Conservation (phyloP, 2,329 filamentous ascomycete species). For the Exserohilum turcica region DNA sequence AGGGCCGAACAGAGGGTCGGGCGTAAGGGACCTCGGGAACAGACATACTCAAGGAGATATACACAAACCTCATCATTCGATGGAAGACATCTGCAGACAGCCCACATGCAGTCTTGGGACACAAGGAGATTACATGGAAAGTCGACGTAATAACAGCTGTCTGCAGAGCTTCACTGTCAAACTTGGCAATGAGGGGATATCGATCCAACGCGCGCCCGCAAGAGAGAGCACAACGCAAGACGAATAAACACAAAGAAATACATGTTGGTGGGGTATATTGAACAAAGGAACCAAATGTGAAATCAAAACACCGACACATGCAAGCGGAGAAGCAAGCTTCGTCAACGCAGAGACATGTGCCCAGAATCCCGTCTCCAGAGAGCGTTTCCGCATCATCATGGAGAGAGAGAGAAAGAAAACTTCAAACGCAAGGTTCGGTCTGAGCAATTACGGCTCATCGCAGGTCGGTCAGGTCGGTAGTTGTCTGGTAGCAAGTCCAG, state of each 20-base stretch:
- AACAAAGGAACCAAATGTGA: slow-evolving; percentile 28
- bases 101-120: slow-evolving; percentile 1
- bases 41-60: slow-evolving; percentile 50
- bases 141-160: not conserved
- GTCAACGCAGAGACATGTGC: slow-evolving; percentile 46
- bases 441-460: slow-evolving; percentile 52
- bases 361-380: slow-evolving; percentile 31
- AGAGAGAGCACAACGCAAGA: slow-evolving; percentile 46
- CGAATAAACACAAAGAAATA: slow-evolving; percentile 43
- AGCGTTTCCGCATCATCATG: slow-evolving; percentile 44
- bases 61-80: slow-evolving; percentile 35
- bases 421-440: slow-evolving; percentile 49
- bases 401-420: slow-evolving; percentile 37
- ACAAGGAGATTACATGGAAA: slow-evolving; percentile 3
- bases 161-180: slow-evolving; percentile 20
- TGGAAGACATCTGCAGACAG: slow-evolving; percentile 19
- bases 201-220: slow-evolving; percentile 41
- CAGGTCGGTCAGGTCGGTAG: slow-evolving; percentile 34
- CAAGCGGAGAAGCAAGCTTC: slow-evolving; percentile 42
- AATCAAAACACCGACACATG: slow-evolving; percentile 46
- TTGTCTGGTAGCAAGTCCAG: slow-evolving; percentile 18
- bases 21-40: slow-evolving; percentile 52
- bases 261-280: slow-evolving; percentile 26
- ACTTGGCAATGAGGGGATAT: slow-evolving; percentile 43
- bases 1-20: slow-evolving; percentile 48